Conservation (phyloP, 495 filamentous ascomycete species). For the Saxispiralis lemnorum region DNA sequence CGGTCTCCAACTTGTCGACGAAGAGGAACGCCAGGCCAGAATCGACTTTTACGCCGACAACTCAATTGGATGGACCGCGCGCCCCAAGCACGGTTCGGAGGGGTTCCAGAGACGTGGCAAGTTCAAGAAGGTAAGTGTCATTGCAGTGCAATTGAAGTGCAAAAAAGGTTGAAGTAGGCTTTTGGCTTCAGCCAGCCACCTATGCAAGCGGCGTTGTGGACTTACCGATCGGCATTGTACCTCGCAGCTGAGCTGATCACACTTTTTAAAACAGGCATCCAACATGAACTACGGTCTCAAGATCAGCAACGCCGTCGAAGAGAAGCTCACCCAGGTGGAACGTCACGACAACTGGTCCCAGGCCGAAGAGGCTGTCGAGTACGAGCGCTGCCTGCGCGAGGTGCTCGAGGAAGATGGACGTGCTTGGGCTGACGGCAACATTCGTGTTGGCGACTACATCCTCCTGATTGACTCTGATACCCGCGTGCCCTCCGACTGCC, state of each 20-base stretch:
- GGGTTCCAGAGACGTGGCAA: conserved; percentile 42
- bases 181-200: too few relatives aligned
- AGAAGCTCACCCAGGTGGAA: conserved; percentile 28
- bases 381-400: conserved; percentile 13
- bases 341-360: conserved; percentile 19
- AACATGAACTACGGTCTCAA: conserved; percentile 56
- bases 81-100: conserved; percentile 31
- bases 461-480: conserved; percentile 28
- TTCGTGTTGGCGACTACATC: conserved; percentile 26
- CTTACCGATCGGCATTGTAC: neutral
- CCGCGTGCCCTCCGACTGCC: conserved; percentile 29
- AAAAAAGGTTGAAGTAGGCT: neutral
- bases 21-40: conserved; percentile 37
- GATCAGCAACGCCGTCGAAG: conserved; percentile 41
- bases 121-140: conserved; percentile 39
- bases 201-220: too few relatives aligned
- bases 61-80: conserved; percentile 25
- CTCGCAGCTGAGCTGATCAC: neutral
- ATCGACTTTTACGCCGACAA: conserved; percentile 37
- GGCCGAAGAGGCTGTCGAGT: conserved; percentile 20
- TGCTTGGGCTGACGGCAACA: conserved; percentile 25
- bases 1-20: conserved; percentile 28
- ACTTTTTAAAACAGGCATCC: conserved; percentile 26
- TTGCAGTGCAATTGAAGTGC: neutral
- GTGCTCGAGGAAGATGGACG: conserved; percentile 17